Evolutionary conservation across 2,329 filamentous ascomycete species (phyloP), one percentile per base, ranked within the genome.

Genomic region (Fusarium sp.): DNA sequence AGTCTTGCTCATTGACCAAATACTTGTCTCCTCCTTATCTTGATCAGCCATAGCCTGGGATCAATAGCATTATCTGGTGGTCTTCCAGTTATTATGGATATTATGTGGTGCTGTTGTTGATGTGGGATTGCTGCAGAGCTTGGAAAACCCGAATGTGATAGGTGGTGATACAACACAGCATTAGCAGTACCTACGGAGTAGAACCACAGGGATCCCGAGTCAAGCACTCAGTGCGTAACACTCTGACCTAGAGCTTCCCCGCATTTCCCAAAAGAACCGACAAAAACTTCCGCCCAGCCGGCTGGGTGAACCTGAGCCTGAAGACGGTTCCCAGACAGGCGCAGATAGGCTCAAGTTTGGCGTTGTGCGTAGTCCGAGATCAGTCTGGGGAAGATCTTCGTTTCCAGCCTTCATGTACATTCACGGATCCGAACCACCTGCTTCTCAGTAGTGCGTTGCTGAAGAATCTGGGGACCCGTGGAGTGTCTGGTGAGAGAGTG

Each of bases 381-480:
- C 62, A 55, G 56, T 70, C 64, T 48, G 62, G 54, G 65, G 62
- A 49, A 62, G 47, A 62, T 53, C 32, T 32, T 45, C 32, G 45
- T 51, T 58, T 65, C 35, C 25, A 37, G 61, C 49, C 46, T 48
- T 69, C 56, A 69, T 66, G 62, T 68, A 47, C 41, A 27, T 54
- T 63, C 52, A 64, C 61, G 67, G 71, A 64, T 71, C 70, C 70
- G 65, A 72, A 70, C 51, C 53, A 70, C 51, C 53, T 62, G 65
- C 54, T 58, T 61, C 47, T 61, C 44, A 54, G 59, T 65, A 68
- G 66, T 45, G 70, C 48, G 58, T 61, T 71, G 45, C 53, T 56
- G 57, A 66, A 62, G 33, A 46, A 62, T 65, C 54, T 65, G 61
- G 64, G 56, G 51, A 19, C 8, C 17, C 17, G n/a, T 7, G 17